Evolutionary conservation across 179 eudicot species (phyloP).

Genomic region (Amaranthus tricolor): DNA sequence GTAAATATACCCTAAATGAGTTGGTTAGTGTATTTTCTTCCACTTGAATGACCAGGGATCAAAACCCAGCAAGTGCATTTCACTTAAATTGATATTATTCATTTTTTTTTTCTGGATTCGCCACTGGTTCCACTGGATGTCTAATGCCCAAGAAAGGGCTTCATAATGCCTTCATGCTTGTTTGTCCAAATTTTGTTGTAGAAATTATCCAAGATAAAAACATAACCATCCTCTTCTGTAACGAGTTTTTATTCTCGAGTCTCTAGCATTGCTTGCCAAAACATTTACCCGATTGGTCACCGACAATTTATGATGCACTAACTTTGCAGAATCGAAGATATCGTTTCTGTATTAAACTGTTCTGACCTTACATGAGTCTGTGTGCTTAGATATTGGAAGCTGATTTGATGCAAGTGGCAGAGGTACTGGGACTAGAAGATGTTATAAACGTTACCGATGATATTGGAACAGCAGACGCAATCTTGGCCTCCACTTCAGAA

Average conservation of each 20-base stretch:
- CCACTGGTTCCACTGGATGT: too few relatives aligned
- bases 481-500: slow-evolving; percentile 72
- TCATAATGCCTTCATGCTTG: too few relatives aligned
- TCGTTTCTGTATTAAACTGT: neutral
- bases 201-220: neutral
- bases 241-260: neutral
- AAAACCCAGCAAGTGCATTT: too few relatives aligned
- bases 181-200: neutral
- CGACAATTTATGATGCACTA: neutral
- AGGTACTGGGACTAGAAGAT: slow-evolving; percentile 81
- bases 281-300: neutral
- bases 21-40: too few relatives aligned
- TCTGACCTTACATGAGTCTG: neutral
- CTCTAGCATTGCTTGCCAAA: neutral
- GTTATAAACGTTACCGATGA: slow-evolving; percentile 71
- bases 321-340: neutral
- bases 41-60: too few relatives aligned
- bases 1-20: too few relatives aligned
- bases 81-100: too few relatives aligned
- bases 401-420: slow-evolving; percentile 84
- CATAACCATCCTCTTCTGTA: neutral
- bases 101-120: too few relatives aligned
- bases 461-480: slow-evolving; percentile 80
- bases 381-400: slow-evolving; percentile 68
- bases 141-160: too few relatives aligned